phyloP scores from a whole-genome alignment of 176 grass and related monocot species.

The Aegilops speltoides region DNA sequence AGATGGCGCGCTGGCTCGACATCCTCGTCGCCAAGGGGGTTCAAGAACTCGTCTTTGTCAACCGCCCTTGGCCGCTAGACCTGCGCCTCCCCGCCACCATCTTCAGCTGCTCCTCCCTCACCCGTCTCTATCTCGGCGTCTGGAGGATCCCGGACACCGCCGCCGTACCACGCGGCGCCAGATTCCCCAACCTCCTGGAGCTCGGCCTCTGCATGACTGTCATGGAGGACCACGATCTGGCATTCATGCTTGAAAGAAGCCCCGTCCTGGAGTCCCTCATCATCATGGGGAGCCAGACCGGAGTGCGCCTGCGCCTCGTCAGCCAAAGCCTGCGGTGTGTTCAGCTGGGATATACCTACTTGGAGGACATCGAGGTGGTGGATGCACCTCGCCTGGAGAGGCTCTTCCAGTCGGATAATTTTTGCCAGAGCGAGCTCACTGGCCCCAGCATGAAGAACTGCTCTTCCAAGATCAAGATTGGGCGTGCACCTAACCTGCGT shows the following conservation, averaged over 20 bases:
- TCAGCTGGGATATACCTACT: background rate
- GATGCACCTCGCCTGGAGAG: background rate
- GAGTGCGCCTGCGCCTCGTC: background rate
- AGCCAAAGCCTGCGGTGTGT: background rate
- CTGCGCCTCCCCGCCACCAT: too few relatives aligned
- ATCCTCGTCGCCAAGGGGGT: too few relatives aligned
- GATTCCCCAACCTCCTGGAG: background rate
- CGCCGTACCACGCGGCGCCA: background rate
- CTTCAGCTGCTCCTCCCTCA: too few relatives aligned
- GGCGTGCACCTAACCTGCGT: background rate
- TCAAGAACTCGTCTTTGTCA: too few relatives aligned
- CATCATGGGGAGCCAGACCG: background rate
- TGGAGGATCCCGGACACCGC: background rate
- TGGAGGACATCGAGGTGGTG: background rate
- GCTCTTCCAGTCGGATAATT: background rate
- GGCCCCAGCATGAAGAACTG: too few relatives aligned
- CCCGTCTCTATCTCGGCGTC: too few relatives aligned
- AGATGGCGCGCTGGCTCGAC: too few relatives aligned
- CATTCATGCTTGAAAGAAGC: slow-evolving; percentile 18
- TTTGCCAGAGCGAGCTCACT: too few relatives aligned
- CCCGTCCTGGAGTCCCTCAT: background rate
- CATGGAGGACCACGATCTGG: background rate
- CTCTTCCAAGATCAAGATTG: background rate
- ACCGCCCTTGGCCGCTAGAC: too few relatives aligned
- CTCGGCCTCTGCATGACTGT: background rate